Base-by-base conservation (phyloP, 2,329 filamentous ascomycete genomes). In the Xylariaceae sp. region DNA sequence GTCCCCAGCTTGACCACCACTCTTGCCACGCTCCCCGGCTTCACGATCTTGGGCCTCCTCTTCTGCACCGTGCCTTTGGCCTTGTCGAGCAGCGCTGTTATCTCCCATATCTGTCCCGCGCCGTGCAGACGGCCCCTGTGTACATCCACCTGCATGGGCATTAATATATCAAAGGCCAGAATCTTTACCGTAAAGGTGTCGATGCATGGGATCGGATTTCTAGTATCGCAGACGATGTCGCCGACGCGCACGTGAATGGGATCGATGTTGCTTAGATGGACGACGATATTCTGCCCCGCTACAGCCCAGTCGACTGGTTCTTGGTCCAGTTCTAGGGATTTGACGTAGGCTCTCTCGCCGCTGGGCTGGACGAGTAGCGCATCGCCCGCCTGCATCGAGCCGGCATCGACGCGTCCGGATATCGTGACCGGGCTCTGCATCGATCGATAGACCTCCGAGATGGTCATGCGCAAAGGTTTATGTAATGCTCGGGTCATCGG, bases 211-310 rank as follows among this genome's bases (percentile, higher is more conserved):
- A 96, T 87, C 0, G 91, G 88, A 1, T 82, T 75, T 1, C 81
- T 79, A 0, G 86, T 81, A 46, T 84, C 81, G 74, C 92, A 96
- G n/a, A 96, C 75, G 18, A 98, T 89, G 68, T 98, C 93, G 19
- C 95, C 95, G 7, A 89, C 82, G 44, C 86, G 85, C 9, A 99
- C 82, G 66, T 97, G 89, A 16, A 90, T 83, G 0, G 90, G 84
- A 65, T 98, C 93, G 68, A 97, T 91, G 63, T 93, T 89, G 7
- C 86, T 81, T 47, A 99, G 81, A 63, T 96, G 89, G n/a, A 99
- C 77, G 0, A 87, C 88, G 16, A 90, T 85, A 57, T 95, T 96
- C 69, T 98, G 91, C 1, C 93, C 93, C 0, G 93, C 93, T 14
- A 97, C 92, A 0, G 90, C 91, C 91, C 92, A 99, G 57, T 96